Conservation (phyloP, 225 moss, liverwort and hornwort genomes). For the Sphagnum tenellum region DNA sequence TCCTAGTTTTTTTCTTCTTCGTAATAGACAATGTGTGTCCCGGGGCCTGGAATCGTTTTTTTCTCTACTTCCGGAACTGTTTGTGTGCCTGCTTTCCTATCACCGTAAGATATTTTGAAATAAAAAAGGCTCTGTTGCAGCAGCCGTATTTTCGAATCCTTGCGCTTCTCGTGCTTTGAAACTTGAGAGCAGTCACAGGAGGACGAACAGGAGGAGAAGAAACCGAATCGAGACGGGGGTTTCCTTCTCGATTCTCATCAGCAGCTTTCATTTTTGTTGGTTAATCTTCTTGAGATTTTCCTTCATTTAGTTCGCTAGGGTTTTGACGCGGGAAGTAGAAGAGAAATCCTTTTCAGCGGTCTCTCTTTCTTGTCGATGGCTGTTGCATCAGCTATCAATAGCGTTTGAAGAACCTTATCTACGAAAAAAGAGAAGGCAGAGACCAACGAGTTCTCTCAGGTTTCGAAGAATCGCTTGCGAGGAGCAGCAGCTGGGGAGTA, state of each 20-base stretch:
- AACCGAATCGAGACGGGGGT: not conserved
- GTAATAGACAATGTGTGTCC: constrained; percentile 68
- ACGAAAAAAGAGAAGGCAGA: too few species aligned
- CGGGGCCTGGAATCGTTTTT: constrained; percentile 57
- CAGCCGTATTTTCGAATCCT: constrained; percentile 7
- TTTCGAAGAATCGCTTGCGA: too few species aligned
- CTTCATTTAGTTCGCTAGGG: too few species aligned
- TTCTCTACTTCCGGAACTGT: constrained; percentile 8
- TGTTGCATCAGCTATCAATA: too few species aligned
- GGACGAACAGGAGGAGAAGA: not conserved
- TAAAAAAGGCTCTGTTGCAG: constrained; percentile 21
- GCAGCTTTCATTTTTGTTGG: not conserved
- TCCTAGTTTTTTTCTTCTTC: constrained; percentile 19
- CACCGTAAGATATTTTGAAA: constrained; percentile 35
- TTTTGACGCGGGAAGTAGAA: too few species aligned
- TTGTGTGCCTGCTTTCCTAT: constrained; percentile 37
- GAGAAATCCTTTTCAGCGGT: too few species aligned
- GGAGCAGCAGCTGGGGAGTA: too few species aligned
- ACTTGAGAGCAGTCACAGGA: not conserved
- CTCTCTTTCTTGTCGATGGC: too few species aligned
- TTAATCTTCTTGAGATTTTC: not conserved
- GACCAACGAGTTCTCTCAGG: too few species aligned
- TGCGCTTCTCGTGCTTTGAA: not conserved
- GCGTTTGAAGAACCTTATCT: too few species aligned
- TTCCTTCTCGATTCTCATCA: too few species aligned